Evolutionary conservation across 164 flowering plant species (phyloP).

Genomic region (Tetrastigma voinierianum): DNA sequence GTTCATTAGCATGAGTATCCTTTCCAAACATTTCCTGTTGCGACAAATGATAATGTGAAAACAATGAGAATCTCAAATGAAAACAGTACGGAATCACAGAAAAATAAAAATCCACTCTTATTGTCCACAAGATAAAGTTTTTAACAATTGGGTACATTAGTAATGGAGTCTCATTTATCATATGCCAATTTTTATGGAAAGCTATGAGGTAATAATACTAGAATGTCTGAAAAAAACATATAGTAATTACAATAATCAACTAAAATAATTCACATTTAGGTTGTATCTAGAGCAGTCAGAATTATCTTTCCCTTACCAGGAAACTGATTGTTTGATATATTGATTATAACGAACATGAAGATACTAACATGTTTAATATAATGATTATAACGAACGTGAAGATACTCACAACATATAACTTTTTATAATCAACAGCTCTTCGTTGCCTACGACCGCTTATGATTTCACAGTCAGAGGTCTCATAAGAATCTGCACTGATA

Average conservation of each 20-base stretch:
- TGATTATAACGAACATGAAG: slow-evolving; percentile 1
- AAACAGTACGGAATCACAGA: background rate
- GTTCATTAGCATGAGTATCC: slow-evolving; percentile 52
- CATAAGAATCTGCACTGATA: slow-evolving; percentile 38
- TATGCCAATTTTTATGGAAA: background rate
- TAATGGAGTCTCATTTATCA: background rate
- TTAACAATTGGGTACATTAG: background rate
- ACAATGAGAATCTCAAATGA: background rate
- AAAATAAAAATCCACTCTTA: background rate
- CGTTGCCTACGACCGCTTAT: slow-evolving; percentile 60
- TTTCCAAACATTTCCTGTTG: slow-evolving; percentile 95
- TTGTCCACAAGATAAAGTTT: background rate
- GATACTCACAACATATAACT: slow-evolving; percentile 81
- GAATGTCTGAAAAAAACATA: background rate
- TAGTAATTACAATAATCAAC: too few species aligned
- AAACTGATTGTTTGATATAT: background rate
- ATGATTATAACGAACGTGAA: background rate
- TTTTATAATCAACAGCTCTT: slow-evolving; percentile 71
- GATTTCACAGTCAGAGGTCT: slow-evolving; percentile 41
- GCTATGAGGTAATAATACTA: background rate
- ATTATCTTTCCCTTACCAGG: background rate
- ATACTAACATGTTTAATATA: slow-evolving; percentile 79
- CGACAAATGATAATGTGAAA: background rate
- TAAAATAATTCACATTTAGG: too few species aligned
- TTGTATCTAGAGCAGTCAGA: too few species aligned